Percentiles rank a stretch among this genome's conserved stretches.
Conservation (phyloP, 495 filamentous ascomycete genomes). For the Trichoderma virens region DNA sequence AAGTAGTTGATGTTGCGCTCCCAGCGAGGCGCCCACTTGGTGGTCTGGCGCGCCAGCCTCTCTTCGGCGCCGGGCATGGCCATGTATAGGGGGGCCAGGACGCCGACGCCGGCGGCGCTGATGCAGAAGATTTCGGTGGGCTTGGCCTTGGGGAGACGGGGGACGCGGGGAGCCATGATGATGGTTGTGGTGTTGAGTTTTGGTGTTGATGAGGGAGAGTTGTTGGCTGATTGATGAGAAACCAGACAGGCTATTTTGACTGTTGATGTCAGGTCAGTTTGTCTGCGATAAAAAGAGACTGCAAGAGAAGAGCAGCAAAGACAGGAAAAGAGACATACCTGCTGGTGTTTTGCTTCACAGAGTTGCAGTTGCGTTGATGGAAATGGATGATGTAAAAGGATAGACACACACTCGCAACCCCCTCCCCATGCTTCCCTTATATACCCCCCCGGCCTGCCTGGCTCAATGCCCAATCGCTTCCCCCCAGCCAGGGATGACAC, state of each 20-base stretch:
- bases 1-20: constrained; percentile 42
- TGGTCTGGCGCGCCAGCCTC: constrained; percentile 32
- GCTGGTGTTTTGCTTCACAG: no score
- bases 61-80: constrained; percentile 39
- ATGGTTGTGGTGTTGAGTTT: constrained; percentile 9
- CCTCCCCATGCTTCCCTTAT: neutral
- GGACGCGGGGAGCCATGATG: constrained; percentile 42
- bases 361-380: neutral
- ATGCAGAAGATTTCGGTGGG: constrained; percentile 34
- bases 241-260: neutral
- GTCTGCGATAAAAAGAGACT: no score
- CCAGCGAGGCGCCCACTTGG: constrained; percentile 42
- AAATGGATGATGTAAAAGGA: no score
- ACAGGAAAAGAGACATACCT: no score
- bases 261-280: no score
- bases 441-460: neutral
- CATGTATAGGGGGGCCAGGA: constrained; percentile 42
- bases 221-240: neutral
- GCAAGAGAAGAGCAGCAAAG: no score
- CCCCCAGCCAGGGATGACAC: constrained; percentile 3
- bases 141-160: constrained; percentile 34
- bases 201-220: neutral
- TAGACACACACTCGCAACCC: no score
- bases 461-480: neutral
- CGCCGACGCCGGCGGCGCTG: constrained; percentile 33